Evolutionary conservation across 1,284 basidiomycete species (phyloP).

Genomic region (Cryptococcus wingfieldii): DNA sequence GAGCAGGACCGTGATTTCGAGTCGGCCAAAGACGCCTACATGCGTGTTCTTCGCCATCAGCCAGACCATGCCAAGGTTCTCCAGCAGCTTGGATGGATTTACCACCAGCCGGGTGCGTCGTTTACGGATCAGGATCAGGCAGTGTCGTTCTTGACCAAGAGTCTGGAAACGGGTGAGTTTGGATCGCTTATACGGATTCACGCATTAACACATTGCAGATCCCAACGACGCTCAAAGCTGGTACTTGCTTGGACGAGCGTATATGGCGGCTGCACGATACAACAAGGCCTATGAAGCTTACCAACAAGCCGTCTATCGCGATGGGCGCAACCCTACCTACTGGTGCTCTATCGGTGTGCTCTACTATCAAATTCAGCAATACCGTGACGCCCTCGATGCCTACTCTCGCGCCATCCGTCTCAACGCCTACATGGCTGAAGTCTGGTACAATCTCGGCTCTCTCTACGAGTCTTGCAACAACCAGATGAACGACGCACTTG

Average conservation of each 20-base stretch:
- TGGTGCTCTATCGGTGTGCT: conserved; percentile 99
- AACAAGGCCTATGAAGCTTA: conserved; percentile 99
- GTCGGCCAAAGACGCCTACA: conserved; percentile 90
- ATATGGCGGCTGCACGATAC: conserved; percentile 98
- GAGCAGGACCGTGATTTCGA: conserved; percentile 69
- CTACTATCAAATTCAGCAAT: conserved; percentile 99
- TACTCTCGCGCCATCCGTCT: conserved; percentile 98
- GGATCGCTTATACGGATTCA: not conserved
- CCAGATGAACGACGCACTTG: conserved; percentile 96
- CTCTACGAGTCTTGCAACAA: conserved; percentile 99
- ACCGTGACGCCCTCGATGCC: conserved; percentile 94
- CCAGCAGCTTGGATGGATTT: conserved; percentile 96
- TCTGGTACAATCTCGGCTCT: conserved; percentile 97
- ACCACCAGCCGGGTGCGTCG: conserved; percentile 86
- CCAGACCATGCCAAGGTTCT: conserved; percentile 94
- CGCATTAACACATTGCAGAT: conserved; percentile 54
- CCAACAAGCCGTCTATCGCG: conserved; percentile 97
- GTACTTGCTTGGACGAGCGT: conserved; percentile 96
- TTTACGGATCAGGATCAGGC: conserved; percentile 96
- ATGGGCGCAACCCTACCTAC: conserved; percentile 97
- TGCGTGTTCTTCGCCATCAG: conserved; percentile 90
- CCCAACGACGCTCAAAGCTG: conserved; percentile 95
- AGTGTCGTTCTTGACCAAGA: conserved; percentile 89
- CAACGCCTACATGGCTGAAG: conserved; percentile 98
- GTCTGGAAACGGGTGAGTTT: conserved; percentile 76